Evolutionary conservation across 2,329 filamentous ascomycete species (phyloP), one percentile per base, ranked within the genome.

Genomic region (Neospermospora avenae): DNA sequence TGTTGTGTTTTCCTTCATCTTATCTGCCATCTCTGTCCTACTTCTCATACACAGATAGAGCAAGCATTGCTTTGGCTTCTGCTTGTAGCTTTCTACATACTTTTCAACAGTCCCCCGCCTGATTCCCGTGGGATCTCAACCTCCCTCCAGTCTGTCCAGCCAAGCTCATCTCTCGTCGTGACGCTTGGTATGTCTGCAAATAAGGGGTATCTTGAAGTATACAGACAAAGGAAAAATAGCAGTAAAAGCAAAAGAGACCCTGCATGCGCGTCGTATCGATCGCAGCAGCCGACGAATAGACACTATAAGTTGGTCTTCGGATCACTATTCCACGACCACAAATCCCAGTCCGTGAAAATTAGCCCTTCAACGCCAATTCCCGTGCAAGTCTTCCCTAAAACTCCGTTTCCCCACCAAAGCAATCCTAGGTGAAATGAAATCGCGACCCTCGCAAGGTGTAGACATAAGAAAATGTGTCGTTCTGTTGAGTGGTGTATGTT

Each of bases 401-500:
- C 48, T 51, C 48, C 48, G 35, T 22, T 51, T 18, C 48, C 28
- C 13, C 4, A 51, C 18, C 28, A 51, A 22, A 20, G 20, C 31
- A 28, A 3, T 16, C 18, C 13, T 16, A 34, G 22, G 7, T 24
- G 31, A 24, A 51, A 34, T 31, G 28, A 51, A 51, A 51, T 16
- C n/a, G 18, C 18, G 48, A 51, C 31, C 48, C 48, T 51, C 48
- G 18, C 16, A 51, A 51, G 34, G n/a, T 28, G n/a, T 37, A 24
- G 24, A 62, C 58, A 63, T 62, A 66, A 53, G 57, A 66, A 62
- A 64, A 16, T 49, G 42, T 62, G 42, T 56, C 63, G 53, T 63
- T 66, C 60, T 65, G 57, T 35, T 58, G 64, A 66, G 64, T 64
- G 64, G 64, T 66, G 64, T 64, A 57, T 61, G 41, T 58, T 58